Evolutionary conservation across 208 protist species (phyloP).

Genomic region (Novymonas esmeraldas): DNA sequence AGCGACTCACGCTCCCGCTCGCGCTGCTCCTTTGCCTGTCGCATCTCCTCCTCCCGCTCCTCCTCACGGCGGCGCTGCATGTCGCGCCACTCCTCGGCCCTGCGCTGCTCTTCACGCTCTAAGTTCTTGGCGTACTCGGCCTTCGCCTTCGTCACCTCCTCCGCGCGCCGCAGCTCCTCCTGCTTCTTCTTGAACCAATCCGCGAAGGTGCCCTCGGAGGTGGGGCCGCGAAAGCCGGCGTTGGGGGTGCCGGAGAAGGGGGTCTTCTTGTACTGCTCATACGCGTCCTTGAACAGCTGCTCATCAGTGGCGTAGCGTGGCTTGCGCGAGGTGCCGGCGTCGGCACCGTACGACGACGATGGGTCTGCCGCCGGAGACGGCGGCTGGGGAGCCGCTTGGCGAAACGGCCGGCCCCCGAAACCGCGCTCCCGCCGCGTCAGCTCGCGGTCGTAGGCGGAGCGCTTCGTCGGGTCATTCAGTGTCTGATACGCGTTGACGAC

Average conservation of each 20-base stretch:
- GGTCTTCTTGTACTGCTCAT: conserved; percentile 79
- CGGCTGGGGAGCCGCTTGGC: conserved; percentile 8
- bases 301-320: conserved; percentile 63
- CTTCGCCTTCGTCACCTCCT: conserved; percentile 73
- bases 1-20: conserved; percentile 57
- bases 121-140: conserved; percentile 73
- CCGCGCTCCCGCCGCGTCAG: conserved; percentile 47
- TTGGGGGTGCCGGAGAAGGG: conserved; percentile 27
- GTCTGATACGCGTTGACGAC: conserved; percentile 85
- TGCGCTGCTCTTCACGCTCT: conserved; percentile 72
- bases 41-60: conserved; percentile 62
- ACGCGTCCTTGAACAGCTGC: conserved; percentile 81
- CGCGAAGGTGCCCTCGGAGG: conserved; percentile 60
- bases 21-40: conserved; percentile 41
- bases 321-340: conserved; percentile 26
- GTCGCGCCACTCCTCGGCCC: conserved; percentile 72
- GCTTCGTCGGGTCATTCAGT: conserved; percentile 69
- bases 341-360: not conserved
- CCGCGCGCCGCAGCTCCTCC: conserved; percentile 72
- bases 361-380: conserved; percentile 8
- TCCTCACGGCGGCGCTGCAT: conserved; percentile 71
- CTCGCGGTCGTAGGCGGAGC: conserved; percentile 77
- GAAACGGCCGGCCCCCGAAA: conserved; percentile 18
- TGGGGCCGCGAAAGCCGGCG: conserved; percentile 45
- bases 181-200: conserved; percentile 88